Evolutionary conservation across 2,329 filamentous ascomycete genomes (phyloP).

Genomic region (Pseudocercospora vitis): DNA sequence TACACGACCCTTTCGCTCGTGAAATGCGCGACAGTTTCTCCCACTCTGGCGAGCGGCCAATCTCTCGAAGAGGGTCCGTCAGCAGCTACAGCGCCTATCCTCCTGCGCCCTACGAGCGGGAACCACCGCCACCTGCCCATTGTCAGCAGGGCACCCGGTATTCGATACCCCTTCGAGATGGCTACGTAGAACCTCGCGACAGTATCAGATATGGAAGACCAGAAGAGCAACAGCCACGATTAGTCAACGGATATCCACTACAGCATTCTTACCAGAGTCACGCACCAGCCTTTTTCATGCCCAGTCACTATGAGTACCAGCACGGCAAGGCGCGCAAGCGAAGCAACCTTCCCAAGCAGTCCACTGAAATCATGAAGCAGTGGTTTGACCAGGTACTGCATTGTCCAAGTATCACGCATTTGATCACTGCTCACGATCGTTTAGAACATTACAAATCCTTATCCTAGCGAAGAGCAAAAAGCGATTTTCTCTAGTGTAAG

Average conservation of each 20-base stretch:
- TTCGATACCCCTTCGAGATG: slow-evolving; percentile 15
- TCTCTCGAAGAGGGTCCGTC: slow-evolving; percentile 23
- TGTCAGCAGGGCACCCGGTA: slow-evolving; percentile 20
- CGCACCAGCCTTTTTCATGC: slow-evolving; percentile 34
- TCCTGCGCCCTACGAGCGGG: slow-evolving; percentile 23
- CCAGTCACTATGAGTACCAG: slow-evolving; percentile 41
- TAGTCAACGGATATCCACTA: slow-evolving; percentile 17
- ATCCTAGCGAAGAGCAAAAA: slow-evolving; percentile 43
- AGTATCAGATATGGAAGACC: slow-evolving; percentile 21
- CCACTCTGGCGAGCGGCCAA: slow-evolving; percentile 16
- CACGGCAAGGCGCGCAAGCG: slow-evolving; percentile 40
- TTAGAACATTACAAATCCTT: slow-evolving; percentile 41
- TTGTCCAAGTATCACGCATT: background rate
- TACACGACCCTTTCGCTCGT: slow-evolving; percentile 25
- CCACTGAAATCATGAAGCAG: slow-evolving; percentile 43
- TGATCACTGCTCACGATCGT: slow-evolving; percentile 8
- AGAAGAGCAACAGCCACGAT: slow-evolving; percentile 21
- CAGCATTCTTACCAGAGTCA: slow-evolving; percentile 26
- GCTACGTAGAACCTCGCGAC: slow-evolving; percentile 21
- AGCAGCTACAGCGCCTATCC: slow-evolving; percentile 23
- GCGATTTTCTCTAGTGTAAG: slow-evolving; percentile 38
- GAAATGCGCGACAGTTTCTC: slow-evolving; percentile 27
- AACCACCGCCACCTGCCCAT: slow-evolving; percentile 6
- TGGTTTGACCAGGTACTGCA: slow-evolving; percentile 40
- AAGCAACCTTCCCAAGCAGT: slow-evolving; percentile 42